These are phyloP conservation scores for Coemansia sp. DNA, from an alignment of 192 early-diverging fungal genomes.

Conservation along the genomic window DNA sequence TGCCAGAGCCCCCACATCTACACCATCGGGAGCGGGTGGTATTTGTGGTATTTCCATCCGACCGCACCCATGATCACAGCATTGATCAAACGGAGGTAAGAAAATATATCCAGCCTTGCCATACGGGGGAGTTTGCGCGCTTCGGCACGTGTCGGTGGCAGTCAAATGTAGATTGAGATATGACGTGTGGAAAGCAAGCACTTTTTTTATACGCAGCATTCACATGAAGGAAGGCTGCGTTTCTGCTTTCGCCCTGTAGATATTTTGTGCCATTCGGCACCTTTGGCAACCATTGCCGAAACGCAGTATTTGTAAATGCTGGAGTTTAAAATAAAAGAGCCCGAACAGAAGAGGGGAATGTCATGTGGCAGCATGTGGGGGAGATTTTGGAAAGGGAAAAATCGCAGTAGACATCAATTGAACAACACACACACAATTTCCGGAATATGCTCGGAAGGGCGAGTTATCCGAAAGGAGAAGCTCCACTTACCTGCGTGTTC, in stretches of 20 bases:
- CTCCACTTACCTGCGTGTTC: conserved; percentile 76
- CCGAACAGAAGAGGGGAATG: not conserved
- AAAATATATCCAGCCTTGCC: not conserved
- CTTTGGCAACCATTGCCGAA: not conserved
- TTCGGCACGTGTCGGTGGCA: not conserved
- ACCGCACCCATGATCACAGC: conserved; percentile 1
- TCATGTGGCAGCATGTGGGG: not conserved
- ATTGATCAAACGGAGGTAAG: not conserved
- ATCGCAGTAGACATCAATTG: not conserved
- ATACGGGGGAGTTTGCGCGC: not conserved
- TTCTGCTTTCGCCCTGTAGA: not conserved
- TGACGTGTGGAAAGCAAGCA: not conserved
- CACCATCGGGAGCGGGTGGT: too few relatives aligned
- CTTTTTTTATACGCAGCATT: not conserved
- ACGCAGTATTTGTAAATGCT: not conserved
- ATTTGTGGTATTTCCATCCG: too few relatives aligned
- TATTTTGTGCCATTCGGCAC: not conserved
- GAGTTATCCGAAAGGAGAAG: not conserved
- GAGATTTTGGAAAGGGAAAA: not conserved
- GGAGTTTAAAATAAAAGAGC: not conserved
- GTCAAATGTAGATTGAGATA: not conserved
- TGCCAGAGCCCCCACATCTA: not conserved
- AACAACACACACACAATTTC: not conserved
- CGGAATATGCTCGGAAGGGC: not conserved
- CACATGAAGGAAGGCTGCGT: not conserved